Conservation (phyloP, 2,329 filamentous ascomycete genomes). For the Thielaviopsis populi region DNA sequence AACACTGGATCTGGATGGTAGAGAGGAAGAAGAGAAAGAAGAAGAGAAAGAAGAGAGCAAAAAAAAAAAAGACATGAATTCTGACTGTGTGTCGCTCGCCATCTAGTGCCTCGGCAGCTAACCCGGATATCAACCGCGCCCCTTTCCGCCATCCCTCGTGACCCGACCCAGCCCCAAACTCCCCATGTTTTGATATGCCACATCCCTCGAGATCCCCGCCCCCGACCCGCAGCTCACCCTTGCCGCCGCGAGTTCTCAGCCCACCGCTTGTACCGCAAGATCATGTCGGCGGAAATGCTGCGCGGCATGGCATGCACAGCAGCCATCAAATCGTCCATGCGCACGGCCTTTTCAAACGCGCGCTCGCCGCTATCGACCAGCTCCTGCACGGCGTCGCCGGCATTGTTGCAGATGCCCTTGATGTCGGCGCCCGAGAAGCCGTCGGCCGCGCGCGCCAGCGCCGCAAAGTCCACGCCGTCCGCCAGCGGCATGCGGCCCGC, state of each 20-base stretch:
- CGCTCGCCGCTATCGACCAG: constrained; percentile 15
- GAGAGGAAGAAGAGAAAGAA: background rate
- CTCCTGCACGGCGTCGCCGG: constrained; percentile 30
- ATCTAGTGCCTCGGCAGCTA: background rate
- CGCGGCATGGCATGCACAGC: constrained; percentile 11
- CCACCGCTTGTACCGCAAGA: constrained; percentile 13
- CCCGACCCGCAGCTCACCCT: no score
- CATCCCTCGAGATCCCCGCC: no score
- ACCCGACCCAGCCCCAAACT: background rate
- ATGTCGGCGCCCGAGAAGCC: constrained; percentile 83
- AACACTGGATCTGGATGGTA: no score
- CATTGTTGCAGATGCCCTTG: constrained; percentile 34
- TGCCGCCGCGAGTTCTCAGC: constrained; percentile 16
- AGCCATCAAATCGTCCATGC: constrained; percentile 10
- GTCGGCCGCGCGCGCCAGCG: constrained; percentile 49
- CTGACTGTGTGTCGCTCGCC: background rate
- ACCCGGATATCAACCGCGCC: constrained; percentile 1
- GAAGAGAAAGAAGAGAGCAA: background rate
- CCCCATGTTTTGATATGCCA: constrained; percentile 5
- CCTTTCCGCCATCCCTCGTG: background rate
- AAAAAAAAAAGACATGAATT: background rate
- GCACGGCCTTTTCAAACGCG: constrained; percentile 12
- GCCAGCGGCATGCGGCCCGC: constrained; percentile 44
- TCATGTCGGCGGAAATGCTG: constrained; percentile 14
- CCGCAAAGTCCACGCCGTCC: constrained; percentile 48